Evolutionary conservation across 1,139 yeast species (phyloP).

Genomic region (Nakaseomyces bracarensis): DNA sequence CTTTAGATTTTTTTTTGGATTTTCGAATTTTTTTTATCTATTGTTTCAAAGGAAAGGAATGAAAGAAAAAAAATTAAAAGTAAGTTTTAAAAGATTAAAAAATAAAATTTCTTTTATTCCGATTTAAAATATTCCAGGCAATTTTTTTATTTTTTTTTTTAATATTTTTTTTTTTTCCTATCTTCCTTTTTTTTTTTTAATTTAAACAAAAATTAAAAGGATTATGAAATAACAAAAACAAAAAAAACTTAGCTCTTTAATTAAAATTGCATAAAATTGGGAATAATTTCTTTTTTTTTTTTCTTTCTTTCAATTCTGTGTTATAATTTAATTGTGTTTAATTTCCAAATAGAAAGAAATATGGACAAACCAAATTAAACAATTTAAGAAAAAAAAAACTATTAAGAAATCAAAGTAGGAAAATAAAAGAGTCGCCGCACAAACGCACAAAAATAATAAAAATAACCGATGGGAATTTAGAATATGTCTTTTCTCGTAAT

Average conservation of each 20-base stretch:
- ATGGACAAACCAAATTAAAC: neutral
- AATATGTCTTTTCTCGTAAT: neutral
- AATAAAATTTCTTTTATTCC: neutral
- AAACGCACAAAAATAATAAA: neutral
- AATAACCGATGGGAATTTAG: neutral
- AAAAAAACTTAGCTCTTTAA: neutral
- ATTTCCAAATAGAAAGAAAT: neutral
- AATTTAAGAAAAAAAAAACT: neutral
- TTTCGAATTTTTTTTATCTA: neutral
- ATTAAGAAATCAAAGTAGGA: neutral
- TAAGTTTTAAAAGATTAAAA: no score
- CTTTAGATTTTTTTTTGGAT: neutral
- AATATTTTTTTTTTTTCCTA: neutral
- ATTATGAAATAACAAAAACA: neutral
- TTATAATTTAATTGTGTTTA: neutral
- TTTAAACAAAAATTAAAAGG: neutral
- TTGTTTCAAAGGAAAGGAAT: neutral
- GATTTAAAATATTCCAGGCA: no score
- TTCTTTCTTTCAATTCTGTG: neutral
- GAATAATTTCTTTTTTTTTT: neutral
- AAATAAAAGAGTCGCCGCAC: neutral
- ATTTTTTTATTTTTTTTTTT: neutral
- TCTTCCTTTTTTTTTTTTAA: neutral
- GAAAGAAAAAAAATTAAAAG: neutral
- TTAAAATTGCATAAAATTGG: neutral